phyloP scores from a whole-genome alignment of 2,329 filamentous ascomycete genomes.

The Talaromyces atroroseus region DNA sequence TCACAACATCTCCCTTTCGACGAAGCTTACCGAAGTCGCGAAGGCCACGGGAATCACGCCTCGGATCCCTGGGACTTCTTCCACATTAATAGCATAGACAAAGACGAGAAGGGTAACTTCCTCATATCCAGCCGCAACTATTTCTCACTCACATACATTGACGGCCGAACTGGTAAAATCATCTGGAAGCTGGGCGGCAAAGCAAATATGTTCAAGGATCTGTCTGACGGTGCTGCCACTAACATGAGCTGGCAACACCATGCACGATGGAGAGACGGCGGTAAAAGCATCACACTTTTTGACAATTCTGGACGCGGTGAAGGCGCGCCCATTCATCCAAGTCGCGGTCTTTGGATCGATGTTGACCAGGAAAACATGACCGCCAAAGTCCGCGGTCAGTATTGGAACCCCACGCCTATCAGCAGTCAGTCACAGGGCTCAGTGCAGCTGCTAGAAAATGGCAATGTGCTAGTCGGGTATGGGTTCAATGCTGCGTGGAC shows the following conservation, averaged over 20 bases:
- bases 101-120: slow-evolving; percentile 48
- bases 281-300: slow-evolving; percentile 31
- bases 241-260: slow-evolving; percentile 14
- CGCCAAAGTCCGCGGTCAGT: slow-evolving; percentile 35
- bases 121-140: slow-evolving; percentile 50
- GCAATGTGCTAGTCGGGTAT: slow-evolving; percentile 46
- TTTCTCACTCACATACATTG: slow-evolving; percentile 45
- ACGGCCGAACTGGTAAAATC: slow-evolving; percentile 43
- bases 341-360: slow-evolving; percentile 40
- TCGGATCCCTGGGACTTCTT: slow-evolving; percentile 48
- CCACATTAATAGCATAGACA: slow-evolving; percentile 53
- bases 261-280: slow-evolving; percentile 17
- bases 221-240: slow-evolving; percentile 10
- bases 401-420: slow-evolving; percentile 34
- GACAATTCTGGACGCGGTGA: slow-evolving; percentile 30
- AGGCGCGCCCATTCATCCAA: slow-evolving; percentile 20
- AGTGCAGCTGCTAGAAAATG: slow-evolving; percentile 36
- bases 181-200: slow-evolving; percentile 48
- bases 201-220: slow-evolving; percentile 7
- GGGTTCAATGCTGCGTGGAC: slow-evolving; percentile 47
- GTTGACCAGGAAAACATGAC: slow-evolving; percentile 38
- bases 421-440: slow-evolving; percentile 38
- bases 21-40: slow-evolving; percentile 19
- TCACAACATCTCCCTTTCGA: slow-evolving; percentile 37
- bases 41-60: slow-evolving; percentile 17